phyloP scores from a whole-genome alignment of 176 grass and related monocot genomes.

The Carex parvula region DNA sequence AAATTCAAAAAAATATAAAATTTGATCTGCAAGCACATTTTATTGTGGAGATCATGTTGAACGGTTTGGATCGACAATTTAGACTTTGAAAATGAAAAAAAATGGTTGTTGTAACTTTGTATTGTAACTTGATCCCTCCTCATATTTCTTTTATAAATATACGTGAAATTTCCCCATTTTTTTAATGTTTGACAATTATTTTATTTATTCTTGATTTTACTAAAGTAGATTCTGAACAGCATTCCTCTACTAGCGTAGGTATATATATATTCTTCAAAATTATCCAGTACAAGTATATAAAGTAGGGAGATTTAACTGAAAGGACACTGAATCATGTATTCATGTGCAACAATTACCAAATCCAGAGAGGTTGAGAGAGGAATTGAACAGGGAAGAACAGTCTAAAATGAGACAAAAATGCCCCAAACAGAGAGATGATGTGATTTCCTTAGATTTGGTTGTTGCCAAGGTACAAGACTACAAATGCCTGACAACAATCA shows the following conservation, averaged over 20 bases:
- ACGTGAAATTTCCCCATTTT: too few relatives aligned
- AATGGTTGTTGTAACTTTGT: too few relatives aligned
- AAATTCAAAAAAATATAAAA: too few relatives aligned
- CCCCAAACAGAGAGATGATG: not conserved
- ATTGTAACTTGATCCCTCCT: too few relatives aligned
- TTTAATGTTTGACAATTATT: too few relatives aligned
- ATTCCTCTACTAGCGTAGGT: not conserved
- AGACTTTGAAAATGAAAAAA: too few relatives aligned
- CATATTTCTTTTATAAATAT: too few relatives aligned
- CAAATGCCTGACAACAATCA: slow-evolving; percentile 24
- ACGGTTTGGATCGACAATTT: too few relatives aligned
- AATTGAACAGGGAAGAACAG: not conserved
- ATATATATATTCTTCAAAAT: not conserved
- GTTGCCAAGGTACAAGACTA: slow-evolving; percentile 18
- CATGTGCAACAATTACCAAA: not conserved
- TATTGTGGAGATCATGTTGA: too few relatives aligned
- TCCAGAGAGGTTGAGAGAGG: not conserved
- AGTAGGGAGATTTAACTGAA: not conserved
- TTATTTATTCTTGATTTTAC: too few relatives aligned
- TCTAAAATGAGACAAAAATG: not conserved
- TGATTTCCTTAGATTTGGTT: slow-evolving; percentile 20
- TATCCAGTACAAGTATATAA: not conserved
- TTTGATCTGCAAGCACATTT: too few relatives aligned
- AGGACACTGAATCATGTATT: not conserved
- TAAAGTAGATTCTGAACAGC: not conserved